These are phyloP conservation scores for Gastrolobium bilobum DNA, from an alignment of 306 rosid species.

Conservation along the genomic window DNA sequence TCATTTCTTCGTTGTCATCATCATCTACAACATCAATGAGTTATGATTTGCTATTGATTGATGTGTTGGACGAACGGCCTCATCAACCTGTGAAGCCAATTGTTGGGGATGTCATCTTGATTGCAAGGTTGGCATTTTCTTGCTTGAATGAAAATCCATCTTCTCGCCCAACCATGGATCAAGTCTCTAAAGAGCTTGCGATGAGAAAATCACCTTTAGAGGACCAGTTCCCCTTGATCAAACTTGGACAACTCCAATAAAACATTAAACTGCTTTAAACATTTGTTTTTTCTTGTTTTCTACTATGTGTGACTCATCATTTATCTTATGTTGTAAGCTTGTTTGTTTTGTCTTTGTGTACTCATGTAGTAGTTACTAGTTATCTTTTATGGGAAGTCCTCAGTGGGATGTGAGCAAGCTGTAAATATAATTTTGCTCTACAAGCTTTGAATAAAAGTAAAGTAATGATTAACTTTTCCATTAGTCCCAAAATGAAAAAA, in stretches of 20 bases:
- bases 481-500: too few species aligned
- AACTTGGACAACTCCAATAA: conserved; percentile 46
- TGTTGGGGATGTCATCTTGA: conserved; percentile 25
- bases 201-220: conserved; percentile 33
- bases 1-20: conserved; percentile 26
- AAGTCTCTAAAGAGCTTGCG: conserved; percentile 31
- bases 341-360: neutral
- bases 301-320: neutral
- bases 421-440: too few species aligned
- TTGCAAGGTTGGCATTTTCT: conserved; percentile 33
- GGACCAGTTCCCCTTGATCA: conserved; percentile 6
- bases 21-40: conserved; percentile 28
- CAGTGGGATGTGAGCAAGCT: too few species aligned
- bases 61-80: conserved; percentile 36
- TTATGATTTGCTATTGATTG: conserved; percentile 30
- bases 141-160: conserved; percentile 40
- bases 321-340: neutral
- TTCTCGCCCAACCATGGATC: conserved; percentile 46
- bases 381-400: too few species aligned
- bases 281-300: neutral
- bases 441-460: too few species aligned
- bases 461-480: too few species aligned
- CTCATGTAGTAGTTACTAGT: neutral
- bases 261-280: neutral
- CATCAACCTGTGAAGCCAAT: conserved; percentile 9